Percentiles rank a stretch among this genome's conserved stretches.
These are phyloP conservation scores for Blastobotrys indianensis DNA, from an alignment of 1,139 yeast species.

Conservation along the genomic window DNA sequence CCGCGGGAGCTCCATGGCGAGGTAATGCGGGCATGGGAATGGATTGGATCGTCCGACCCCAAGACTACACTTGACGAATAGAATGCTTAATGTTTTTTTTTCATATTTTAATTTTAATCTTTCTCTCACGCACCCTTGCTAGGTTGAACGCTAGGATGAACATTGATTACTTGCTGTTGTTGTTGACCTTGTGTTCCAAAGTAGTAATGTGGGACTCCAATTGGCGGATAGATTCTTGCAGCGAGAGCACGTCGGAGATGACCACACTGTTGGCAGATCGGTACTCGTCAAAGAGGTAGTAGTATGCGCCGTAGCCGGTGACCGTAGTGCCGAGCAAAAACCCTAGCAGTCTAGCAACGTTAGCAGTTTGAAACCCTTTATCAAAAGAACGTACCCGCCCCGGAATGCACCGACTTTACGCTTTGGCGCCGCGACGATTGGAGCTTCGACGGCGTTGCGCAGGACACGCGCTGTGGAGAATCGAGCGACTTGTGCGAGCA, in stretches of 20 bases:
- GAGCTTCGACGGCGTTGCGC: slow-evolving; percentile 13
- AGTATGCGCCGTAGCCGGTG: slow-evolving; percentile 73
- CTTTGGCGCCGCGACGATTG: slow-evolving; percentile 10
- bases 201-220: slow-evolving; percentile 48
- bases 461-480: slow-evolving; percentile 7
- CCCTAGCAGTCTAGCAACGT: slow-evolving; percentile 40
- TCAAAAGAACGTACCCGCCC: slow-evolving; percentile 27
- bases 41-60: slow-evolving; percentile 46
- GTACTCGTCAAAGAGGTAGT: slow-evolving; percentile 72
- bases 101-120: neutral
- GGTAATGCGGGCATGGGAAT: slow-evolving; percentile 84
- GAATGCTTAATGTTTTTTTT: neutral
- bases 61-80: neutral
- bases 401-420: slow-evolving; percentile 31
- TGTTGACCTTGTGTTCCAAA: slow-evolving; percentile 27
- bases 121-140: neutral
- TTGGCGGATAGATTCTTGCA: slow-evolving; percentile 60
- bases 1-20: slow-evolving; percentile 78
- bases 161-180: slow-evolving; percentile 4
- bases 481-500: neutral
- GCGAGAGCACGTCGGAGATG: slow-evolving; percentile 65
- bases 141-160: neutral
- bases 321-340: slow-evolving; percentile 69
- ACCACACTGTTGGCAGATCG: slow-evolving; percentile 65
- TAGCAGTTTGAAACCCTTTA: neutral